A percentile compares a stretch with the other conserved stretches of the same genome.
These are phyloP conservation scores for Nasturtium officinale DNA, from an alignment of 345 rosid species.

Conservation along the genomic window DNA sequence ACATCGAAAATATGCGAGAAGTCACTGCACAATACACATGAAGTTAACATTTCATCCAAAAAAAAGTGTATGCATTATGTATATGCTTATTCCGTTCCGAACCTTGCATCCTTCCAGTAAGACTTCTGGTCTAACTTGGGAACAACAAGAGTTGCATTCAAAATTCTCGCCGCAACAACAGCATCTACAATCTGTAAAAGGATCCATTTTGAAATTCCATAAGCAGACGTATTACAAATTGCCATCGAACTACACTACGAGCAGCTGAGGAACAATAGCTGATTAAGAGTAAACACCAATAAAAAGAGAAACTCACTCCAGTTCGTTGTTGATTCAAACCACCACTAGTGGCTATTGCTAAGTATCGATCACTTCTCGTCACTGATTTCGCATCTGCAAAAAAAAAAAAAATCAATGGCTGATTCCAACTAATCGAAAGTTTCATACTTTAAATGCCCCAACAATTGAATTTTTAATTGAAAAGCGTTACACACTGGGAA, in stretches of 20 bases:
- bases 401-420: constrained; percentile 23
- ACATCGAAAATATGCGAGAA: constrained; percentile 88
- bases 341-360: constrained; percentile 84
- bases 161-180: constrained; percentile 94
- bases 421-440: neutral
- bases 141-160: constrained; percentile 95
- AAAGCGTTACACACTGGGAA: constrained; percentile 50
- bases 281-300: neutral
- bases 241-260: neutral
- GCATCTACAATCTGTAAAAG: constrained; percentile 83
- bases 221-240: neutral
- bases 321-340: constrained; percentile 96
- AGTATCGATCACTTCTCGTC: constrained; percentile 60
- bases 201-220: neutral
- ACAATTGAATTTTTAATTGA: neutral
- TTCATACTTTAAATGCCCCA: constrained; percentile 9
- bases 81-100: constrained; percentile 29
- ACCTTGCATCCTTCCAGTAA: constrained; percentile 98
- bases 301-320: constrained; percentile 57
- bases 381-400: constrained; percentile 59
- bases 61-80: neutral
- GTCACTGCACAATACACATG: constrained; percentile 60
- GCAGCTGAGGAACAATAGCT: constrained; percentile 2
- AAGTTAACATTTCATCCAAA: neutral
- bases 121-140: constrained; percentile 97